A percentile compares a stretch with the other conserved stretches of the same genome.
phyloP scores from a whole-genome alignment of 345 rosid genomes.

The Bruguiera gymnorhiza region DNA sequence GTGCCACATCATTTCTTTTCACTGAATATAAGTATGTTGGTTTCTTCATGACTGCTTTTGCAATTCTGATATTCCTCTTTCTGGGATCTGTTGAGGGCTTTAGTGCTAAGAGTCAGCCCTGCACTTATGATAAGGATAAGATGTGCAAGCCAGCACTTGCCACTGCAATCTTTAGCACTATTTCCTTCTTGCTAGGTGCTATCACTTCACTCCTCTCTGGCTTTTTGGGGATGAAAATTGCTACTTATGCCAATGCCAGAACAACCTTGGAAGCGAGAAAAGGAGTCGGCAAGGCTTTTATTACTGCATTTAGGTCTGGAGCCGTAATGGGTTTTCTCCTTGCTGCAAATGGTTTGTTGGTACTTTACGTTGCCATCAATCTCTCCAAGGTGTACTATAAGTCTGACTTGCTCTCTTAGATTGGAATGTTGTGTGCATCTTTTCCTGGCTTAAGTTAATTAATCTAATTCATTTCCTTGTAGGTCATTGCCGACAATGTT shows the following conservation, averaged over 20 bases:
- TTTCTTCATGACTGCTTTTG: slow-evolving; percentile 45
- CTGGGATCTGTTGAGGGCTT: slow-evolving; percentile 48
- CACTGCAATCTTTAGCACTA: slow-evolving; percentile 38
- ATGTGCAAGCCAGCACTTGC: slow-evolving; percentile 48
- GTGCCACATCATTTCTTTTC: slow-evolving; percentile 44
- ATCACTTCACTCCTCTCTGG: slow-evolving; percentile 40
- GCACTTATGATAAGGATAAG: slow-evolving; percentile 29
- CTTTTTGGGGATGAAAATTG: slow-evolving; percentile 50
- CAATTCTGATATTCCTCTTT: slow-evolving; percentile 38
- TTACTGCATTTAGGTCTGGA: slow-evolving; percentile 57
- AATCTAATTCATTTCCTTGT: not conserved
- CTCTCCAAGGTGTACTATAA: slow-evolving; percentile 65
- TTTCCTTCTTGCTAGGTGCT: slow-evolving; percentile 44
- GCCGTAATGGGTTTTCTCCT: slow-evolving; percentile 80
- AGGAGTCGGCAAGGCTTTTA: slow-evolving; percentile 49
- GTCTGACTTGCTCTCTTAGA: slow-evolving; percentile 25
- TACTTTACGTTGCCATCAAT: slow-evolving; percentile 55
- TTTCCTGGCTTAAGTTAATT: not conserved
- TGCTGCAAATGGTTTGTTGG: slow-evolving; percentile 67
- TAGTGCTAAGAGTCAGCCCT: slow-evolving; percentile 35
- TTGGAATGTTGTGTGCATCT: not conserved
- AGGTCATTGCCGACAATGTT: slow-evolving; percentile 76
- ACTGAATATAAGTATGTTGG: slow-evolving; percentile 46
- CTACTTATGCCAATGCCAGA: slow-evolving; percentile 50
- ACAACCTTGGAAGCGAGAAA: slow-evolving; percentile 51